Percentiles rank a stretch among this genome's conserved stretches.
Conservation (phyloP, 1,284 basidiomycete genomes). For the Boletus semigastroideus region DNA sequence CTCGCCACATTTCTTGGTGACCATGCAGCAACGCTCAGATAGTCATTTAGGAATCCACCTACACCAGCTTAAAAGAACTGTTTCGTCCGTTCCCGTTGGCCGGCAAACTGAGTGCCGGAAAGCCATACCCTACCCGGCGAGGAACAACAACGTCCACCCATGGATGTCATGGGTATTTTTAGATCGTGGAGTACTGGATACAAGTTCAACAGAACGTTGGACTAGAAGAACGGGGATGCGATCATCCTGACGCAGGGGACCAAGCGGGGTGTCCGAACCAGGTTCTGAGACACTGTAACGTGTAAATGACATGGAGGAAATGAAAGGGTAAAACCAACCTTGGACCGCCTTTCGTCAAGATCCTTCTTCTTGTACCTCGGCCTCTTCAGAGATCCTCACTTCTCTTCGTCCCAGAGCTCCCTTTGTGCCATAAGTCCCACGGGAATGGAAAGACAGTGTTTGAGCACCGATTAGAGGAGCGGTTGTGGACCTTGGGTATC, state of each 20-base stretch:
- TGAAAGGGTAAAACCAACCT: conserved; percentile 44
- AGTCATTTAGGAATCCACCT: too few species aligned
- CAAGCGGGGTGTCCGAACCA: conserved; percentile 71
- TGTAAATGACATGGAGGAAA: background rate
- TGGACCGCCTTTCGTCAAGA: conserved; percentile 73
- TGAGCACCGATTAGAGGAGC: conserved; percentile 53
- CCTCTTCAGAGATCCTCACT: conserved; percentile 51
- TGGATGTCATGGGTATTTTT: conserved; percentile 48
- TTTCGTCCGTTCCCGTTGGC: conserved; percentile 75
- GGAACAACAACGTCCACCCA: conserved; percentile 84
- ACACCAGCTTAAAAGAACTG: too few species aligned
- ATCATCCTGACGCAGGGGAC: conserved; percentile 56
- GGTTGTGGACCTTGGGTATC: conserved; percentile 64
- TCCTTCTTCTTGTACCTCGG: conserved; percentile 82
- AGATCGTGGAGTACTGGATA: conserved; percentile 23
- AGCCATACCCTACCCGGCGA: conserved; percentile 85
- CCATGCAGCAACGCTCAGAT: too few species aligned
- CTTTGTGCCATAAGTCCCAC: conserved; percentile 58
- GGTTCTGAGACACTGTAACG: conserved; percentile 45
- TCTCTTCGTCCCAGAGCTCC: conserved; percentile 68
- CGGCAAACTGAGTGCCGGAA: conserved; percentile 82
- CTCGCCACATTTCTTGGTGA: too few species aligned
- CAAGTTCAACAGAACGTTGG: conserved; percentile 25
- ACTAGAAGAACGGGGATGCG: conserved; percentile 12
- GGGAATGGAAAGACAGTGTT: conserved; percentile 56